Base-by-base conservation (phyloP, 768 basidiomycete species). In the Naganishia onofrii region DNA sequence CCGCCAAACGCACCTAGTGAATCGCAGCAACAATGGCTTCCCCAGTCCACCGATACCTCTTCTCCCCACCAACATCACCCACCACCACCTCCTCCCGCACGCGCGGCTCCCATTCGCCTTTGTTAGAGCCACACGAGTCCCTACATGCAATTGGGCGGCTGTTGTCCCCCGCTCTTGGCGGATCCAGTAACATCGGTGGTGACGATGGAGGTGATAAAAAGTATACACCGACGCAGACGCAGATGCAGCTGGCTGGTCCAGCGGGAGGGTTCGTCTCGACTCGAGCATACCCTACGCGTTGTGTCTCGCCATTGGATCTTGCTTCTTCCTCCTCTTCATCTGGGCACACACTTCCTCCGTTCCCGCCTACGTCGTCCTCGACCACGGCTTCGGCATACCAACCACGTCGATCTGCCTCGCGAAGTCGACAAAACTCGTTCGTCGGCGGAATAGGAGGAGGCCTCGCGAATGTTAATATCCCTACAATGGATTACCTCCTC, bases 31-130 rank as follows among this genome's bases (percentile, higher is more conserved):
- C 26, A 3, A 78, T 78, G 77, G 72, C 75, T 7, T 78, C 77
- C 3, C 74, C 76, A 19, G 75, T 78, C 69, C 75, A 78, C 69
- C 70, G 71, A 28, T 75, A 69, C 69, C 74, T 78, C 28, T 76
- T 78, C 71, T 78, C 77, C 9, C 75, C 75, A 32, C 76, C 76
- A n/a, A 58, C 73, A 6, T 74, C 77, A 8, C 75, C 77, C 1
- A 36, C 38, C n/a, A 36, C 34, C 1, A 7, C 42, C 7, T 42
- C 42, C 13, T 17, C 9, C 2, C 8, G 42, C 42, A 31, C 15
- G 17, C 19, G 21, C 1, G 21, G 48, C 4, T 26, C 54, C 8
- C 55, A 51, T 17, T 54, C 65, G 13, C 65, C 53, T 7, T 7
- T 68, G 1, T 31, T 55, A 10, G 67, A 55, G 19, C 54, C 67